Conservation (phyloP, 176 grass and related monocot genomes). For the Pontederia paniculata region DNA sequence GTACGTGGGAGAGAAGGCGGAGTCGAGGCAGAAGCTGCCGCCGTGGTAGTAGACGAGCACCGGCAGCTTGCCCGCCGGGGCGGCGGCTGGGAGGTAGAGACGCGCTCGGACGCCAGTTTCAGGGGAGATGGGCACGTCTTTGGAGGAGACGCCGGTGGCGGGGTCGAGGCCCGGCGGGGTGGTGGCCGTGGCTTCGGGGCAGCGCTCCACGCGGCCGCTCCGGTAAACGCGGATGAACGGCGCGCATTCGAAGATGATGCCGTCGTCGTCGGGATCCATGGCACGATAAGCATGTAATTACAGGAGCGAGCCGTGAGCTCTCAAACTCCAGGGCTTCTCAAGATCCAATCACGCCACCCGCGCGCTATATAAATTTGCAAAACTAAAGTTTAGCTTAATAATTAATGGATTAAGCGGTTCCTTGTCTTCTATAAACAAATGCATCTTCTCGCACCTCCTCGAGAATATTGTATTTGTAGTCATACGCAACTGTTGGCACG, state of each 20-base stretch:
- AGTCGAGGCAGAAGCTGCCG: slow-evolving; percentile 40
- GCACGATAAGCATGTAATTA: background rate
- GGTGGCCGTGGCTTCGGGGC: background rate
- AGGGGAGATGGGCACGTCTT: slow-evolving; percentile 11
- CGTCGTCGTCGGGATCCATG: background rate
- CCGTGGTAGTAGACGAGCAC: slow-evolving; percentile 59
- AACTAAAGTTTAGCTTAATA: too few species aligned
- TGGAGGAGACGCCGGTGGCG: slow-evolving; percentile 14
- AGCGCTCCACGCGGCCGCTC: slow-evolving; percentile 15
- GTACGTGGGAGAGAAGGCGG: slow-evolving; percentile 26
- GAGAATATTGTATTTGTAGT: too few species aligned
- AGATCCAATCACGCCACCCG: too few species aligned
- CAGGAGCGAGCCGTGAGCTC: background rate
- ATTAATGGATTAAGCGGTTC: too few species aligned
- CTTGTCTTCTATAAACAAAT: too few species aligned
- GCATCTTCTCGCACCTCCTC: too few species aligned
- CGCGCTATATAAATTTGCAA: too few species aligned
- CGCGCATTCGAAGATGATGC: background rate
- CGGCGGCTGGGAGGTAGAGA: slow-evolving; percentile 4
- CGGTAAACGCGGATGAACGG: slow-evolving; percentile 5
- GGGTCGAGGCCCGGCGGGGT: background rate
- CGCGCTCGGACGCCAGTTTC: slow-evolving; percentile 6
- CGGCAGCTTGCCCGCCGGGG: slow-evolving; percentile 22
- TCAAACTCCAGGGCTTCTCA: too few species aligned
- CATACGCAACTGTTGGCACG: too few species aligned